Conservation (phyloP, 768 basidiomycete genomes). For the Termitomyces sp. region DNA sequence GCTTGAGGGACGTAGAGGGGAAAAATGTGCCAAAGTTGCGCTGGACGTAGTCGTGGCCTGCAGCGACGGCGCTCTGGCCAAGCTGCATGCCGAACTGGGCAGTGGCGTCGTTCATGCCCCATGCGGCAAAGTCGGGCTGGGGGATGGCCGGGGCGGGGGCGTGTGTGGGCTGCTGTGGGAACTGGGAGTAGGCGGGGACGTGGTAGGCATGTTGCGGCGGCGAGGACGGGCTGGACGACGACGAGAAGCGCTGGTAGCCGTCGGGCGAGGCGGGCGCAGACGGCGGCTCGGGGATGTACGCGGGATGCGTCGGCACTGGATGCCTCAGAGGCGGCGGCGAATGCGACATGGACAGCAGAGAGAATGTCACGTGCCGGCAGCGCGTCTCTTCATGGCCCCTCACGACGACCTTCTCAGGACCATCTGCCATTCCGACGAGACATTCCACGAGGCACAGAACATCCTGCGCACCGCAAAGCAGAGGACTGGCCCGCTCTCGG, state of each 20-base stretch:
- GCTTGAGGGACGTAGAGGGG: slow-evolving; percentile 16
- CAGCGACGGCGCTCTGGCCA: slow-evolving; percentile 85
- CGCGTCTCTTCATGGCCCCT: slow-evolving; percentile 13
- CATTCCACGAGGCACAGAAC: slow-evolving; percentile 27
- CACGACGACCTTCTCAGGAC: slow-evolving; percentile 28
- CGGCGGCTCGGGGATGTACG: slow-evolving; percentile 81
- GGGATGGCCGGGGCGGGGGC: slow-evolving; percentile 23
- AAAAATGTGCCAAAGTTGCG: slow-evolving; percentile 50
- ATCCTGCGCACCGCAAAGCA: slow-evolving; percentile 35
- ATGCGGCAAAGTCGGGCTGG: slow-evolving; percentile 57
- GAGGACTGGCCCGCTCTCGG: slow-evolving; percentile 49
- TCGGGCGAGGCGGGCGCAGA: slow-evolving; percentile 72
- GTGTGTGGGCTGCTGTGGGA: slow-evolving; percentile 20
- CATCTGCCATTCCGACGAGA: slow-evolving; percentile 31
- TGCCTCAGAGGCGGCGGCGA: slow-evolving; percentile 84
- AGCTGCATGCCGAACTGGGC: slow-evolving; percentile 97
- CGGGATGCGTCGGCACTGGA: slow-evolving; percentile 85
- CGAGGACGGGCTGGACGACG: slow-evolving; percentile 47
- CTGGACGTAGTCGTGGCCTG: slow-evolving; percentile 94
- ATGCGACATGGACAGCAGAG: slow-evolving; percentile 20
- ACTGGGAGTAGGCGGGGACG: slow-evolving; percentile 49
- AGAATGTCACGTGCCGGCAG: no score
- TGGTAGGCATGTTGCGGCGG: slow-evolving; percentile 34
- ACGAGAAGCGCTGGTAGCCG: slow-evolving; percentile 71
- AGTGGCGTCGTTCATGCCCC: slow-evolving; percentile 90